Percentiles rank a stretch among this genome's conserved stretches.
These are phyloP conservation scores for Fusarium sp. DNA, from an alignment of 2,329 filamentous ascomycete genomes.

Conservation along the genomic window DNA sequence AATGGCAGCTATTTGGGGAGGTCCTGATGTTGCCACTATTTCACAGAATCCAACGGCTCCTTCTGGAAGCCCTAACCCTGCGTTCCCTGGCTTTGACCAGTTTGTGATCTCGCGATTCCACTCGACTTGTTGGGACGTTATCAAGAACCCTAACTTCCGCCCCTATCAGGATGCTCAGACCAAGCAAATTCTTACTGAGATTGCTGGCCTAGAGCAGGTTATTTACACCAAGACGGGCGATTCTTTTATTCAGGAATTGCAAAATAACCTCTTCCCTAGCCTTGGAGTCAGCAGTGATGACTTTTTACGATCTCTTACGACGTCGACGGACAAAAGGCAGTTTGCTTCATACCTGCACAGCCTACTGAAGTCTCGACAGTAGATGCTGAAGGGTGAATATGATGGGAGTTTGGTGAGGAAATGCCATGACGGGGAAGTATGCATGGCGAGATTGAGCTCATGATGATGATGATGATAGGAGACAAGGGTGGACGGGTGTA, in stretches of 20 bases:
- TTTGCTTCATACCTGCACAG: conserved; percentile 75
- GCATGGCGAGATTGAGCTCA: conserved; percentile 26
- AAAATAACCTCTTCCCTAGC: conserved; percentile 71
- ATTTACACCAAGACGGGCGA: conserved; percentile 93
- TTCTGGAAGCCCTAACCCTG: conserved; percentile 65
- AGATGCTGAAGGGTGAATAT: conserved; percentile 21
- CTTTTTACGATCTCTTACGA: conserved; percentile 71
- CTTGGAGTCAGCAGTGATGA: conserved; percentile 74
- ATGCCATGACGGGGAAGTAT: conserved; percentile 11
- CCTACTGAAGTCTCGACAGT: conserved; percentile 64
- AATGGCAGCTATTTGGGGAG: conserved; percentile 92
- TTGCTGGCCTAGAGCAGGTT: conserved; percentile 86
- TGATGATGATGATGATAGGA: conserved; percentile 34
- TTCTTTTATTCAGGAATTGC: conserved; percentile 79
- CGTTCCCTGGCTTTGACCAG: conserved; percentile 88
- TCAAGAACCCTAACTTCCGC: conserved; percentile 83
- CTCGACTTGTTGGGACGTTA: conserved; percentile 88
- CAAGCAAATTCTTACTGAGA: conserved; percentile 88
- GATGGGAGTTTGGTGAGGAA: conserved; percentile 12
- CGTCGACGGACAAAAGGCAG: conserved; percentile 69
- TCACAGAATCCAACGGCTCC: conserved; percentile 65
- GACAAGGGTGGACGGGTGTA: conserved; percentile 18
- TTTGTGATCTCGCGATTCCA: conserved; percentile 94
- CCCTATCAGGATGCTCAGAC: conserved; percentile 86
- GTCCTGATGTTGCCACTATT: conserved; percentile 78